A percentile compares a stretch with the other conserved stretches of the same genome.
These are phyloP conservation scores for Rosa rugosa DNA, from an alignment of 306 rosid species.

Conservation along the genomic window DNA sequence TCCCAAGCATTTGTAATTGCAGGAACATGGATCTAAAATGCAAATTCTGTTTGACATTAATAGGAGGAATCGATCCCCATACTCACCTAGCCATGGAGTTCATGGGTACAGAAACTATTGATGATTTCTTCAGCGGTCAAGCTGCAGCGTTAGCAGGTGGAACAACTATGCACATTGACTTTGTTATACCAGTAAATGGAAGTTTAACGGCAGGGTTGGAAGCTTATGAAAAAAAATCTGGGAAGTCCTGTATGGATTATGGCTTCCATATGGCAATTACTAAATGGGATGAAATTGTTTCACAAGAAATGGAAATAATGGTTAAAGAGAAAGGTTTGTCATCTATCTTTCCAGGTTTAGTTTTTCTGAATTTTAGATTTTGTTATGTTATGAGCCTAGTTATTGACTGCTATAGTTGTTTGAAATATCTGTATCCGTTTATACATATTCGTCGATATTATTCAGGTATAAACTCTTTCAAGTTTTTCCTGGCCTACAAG, in stretches of 20 bases:
- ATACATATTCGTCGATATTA: conserved; percentile 9
- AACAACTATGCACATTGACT: conserved; percentile 96
- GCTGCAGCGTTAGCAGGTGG: conserved; percentile 99
- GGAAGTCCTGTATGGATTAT: conserved; percentile 85
- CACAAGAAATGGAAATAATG: conserved; percentile 82
- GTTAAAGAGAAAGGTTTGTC: conserved; percentile 81
- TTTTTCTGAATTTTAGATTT: not conserved
- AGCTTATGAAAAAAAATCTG: conserved; percentile 74
- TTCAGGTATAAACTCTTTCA: conserved; percentile 89
- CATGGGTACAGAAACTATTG: conserved; percentile 59
- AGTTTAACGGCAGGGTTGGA: conserved; percentile 75
- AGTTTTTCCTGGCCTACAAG: conserved; percentile 95
- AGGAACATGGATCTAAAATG: conserved; percentile 12
- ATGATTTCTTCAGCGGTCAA: conserved; percentile 93
- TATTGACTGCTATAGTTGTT: conserved; percentile 1
- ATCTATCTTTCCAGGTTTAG: conserved; percentile 15
- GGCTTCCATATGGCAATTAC: conserved; percentile 99
- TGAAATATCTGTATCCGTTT: not conserved
- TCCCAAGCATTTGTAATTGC: not conserved
- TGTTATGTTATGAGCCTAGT: conserved; percentile 6
- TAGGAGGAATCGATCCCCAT: conserved; percentile 99
- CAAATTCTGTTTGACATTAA: conserved; percentile 28
- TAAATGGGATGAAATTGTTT: conserved; percentile 80
- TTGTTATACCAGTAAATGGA: conserved; percentile 71
- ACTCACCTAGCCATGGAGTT: conserved; percentile 75